Evolutionary conservation across 179 eudicot species (phyloP).

Genomic region (Beta macrorhiza): DNA sequence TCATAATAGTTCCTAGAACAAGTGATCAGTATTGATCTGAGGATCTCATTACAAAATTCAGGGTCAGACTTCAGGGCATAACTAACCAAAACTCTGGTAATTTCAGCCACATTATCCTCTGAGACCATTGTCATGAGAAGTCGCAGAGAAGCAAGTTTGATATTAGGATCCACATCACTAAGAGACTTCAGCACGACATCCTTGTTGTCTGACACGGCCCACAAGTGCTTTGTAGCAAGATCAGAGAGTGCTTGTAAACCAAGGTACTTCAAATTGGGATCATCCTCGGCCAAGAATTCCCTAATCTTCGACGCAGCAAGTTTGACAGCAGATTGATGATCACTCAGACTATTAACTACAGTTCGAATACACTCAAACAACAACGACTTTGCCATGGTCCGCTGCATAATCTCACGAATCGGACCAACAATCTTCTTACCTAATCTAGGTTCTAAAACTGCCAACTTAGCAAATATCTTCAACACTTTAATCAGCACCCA

Average conservation of each 20-base stretch:
- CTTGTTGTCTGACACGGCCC: constrained; percentile 80
- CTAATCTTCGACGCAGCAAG: constrained; percentile 62
- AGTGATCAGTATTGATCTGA: constrained; percentile 61
- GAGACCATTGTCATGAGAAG: constrained; percentile 87
- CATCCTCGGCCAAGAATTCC: constrained; percentile 79
- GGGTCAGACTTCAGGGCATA: constrained; percentile 88
- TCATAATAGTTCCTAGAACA: constrained; percentile 75
- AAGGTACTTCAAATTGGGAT: constrained; percentile 78
- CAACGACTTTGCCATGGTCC: constrained; percentile 72
- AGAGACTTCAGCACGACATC: constrained; percentile 73
- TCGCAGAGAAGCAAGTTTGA: constrained; percentile 64
- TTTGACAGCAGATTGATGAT: constrained; percentile 68
- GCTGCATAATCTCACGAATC: constrained; percentile 71
- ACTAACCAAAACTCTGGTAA: constrained; percentile 64
- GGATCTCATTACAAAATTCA: constrained; percentile 82
- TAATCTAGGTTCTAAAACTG: constrained; percentile 77
- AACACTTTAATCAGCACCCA: constrained; percentile 94
- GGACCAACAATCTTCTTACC: constrained; percentile 80
- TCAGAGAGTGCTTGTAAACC: constrained; percentile 74
- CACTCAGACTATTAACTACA: constrained; percentile 59
- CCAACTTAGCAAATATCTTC: constrained; percentile 84
- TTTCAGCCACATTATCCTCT: constrained; percentile 76
- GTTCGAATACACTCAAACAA: constrained; percentile 80
- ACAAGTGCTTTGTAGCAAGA: constrained; percentile 48
- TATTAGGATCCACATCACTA: constrained; percentile 77